phyloP scores from a whole-genome alignment of 2,329 filamentous ascomycete genomes.

The Cladorrhinum sp. region DNA sequence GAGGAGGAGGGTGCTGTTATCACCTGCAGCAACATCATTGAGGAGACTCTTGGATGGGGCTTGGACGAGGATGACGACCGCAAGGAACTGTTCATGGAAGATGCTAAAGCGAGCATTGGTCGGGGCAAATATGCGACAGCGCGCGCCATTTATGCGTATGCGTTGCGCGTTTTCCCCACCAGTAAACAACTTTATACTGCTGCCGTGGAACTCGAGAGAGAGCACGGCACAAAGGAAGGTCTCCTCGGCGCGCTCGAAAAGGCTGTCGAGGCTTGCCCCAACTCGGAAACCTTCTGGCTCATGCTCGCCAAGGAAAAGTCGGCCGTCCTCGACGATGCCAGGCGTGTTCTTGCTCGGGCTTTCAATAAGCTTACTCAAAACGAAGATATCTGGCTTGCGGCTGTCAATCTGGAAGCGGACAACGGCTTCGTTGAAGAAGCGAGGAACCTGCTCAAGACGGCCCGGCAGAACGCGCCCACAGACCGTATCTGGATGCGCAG shows the following conservation, averaged over 20 bases:
- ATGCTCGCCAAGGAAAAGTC: slow-evolving; percentile 91
- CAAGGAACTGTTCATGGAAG: slow-evolving; percentile 93
- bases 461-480: slow-evolving; percentile 84
- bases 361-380: slow-evolving; percentile 96
- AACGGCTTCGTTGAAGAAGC: slow-evolving; percentile 80
- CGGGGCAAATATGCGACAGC: slow-evolving; percentile 86
- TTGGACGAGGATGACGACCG: slow-evolving; percentile 95
- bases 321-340: slow-evolving; percentile 81
- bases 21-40: slow-evolving; percentile 86
- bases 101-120: slow-evolving; percentile 77
- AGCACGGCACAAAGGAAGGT: slow-evolving; percentile 78
- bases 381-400: slow-evolving; percentile 96
- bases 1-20: slow-evolving; percentile 85
- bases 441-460: slow-evolving; percentile 74
- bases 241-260: slow-evolving; percentile 86
- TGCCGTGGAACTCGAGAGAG: slow-evolving; percentile 85
- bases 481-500: slow-evolving; percentile 98
- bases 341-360: slow-evolving; percentile 79
- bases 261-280: slow-evolving; percentile 88
- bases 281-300: slow-evolving; percentile 91
- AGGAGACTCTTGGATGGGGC: slow-evolving; percentile 88
- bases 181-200: slow-evolving; percentile 87
- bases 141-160: slow-evolving; percentile 88
- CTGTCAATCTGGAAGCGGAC: slow-evolving; percentile 93
- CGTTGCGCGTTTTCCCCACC: slow-evolving; percentile 83